phyloP scores from a whole-genome alignment of 2,329 filamentous ascomycete species.

The Colletotrichum sublineola region DNA sequence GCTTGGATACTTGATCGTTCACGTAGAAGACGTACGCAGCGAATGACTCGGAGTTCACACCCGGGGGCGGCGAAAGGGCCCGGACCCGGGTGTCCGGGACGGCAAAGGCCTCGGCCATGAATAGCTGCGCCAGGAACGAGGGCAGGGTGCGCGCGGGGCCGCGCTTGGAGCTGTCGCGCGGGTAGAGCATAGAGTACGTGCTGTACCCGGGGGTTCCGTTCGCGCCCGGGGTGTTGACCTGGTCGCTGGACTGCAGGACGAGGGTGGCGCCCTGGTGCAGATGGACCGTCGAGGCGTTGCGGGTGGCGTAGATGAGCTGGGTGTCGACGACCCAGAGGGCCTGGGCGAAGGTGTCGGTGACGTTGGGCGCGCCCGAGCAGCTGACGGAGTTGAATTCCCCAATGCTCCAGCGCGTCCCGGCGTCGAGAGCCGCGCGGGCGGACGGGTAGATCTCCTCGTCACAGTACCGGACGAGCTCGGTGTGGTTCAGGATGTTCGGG shows the following conservation, averaged over 20 bases:
- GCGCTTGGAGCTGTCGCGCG: conserved; percentile 38
- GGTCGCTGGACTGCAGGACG: conserved; percentile 39
- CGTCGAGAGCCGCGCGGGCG: conserved; percentile 31
- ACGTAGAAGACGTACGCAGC: conserved; percentile 27
- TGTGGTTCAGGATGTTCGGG: conserved; percentile 39
- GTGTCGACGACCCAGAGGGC: conserved; percentile 56
- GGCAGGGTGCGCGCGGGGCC: conserved; percentile 38
- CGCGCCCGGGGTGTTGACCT: conserved; percentile 38
- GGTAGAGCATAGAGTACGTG: conserved; percentile 43
- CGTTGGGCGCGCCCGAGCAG: conserved; percentile 54
- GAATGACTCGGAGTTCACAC: conserved; percentile 4
- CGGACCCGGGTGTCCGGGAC: conserved; percentile 9
- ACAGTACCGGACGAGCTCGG: conserved; percentile 37
- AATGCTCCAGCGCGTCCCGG: conserved; percentile 45
- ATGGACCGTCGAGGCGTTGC: conserved; percentile 54
- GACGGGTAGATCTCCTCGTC: conserved; percentile 37
- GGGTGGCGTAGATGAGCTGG: conserved; percentile 53
- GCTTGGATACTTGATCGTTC: neutral
- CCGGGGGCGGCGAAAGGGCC: conserved; percentile 4
- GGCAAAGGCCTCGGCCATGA: conserved; percentile 42
- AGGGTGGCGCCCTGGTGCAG: conserved; percentile 48
- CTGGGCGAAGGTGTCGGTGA: conserved; percentile 57
- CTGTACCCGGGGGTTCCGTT: conserved; percentile 37
- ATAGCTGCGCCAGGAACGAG: conserved; percentile 35
- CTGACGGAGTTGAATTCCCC: conserved; percentile 58